Base-by-base conservation (phyloP, 177 flowering plant species). In the Vitis hybrid region DNA sequence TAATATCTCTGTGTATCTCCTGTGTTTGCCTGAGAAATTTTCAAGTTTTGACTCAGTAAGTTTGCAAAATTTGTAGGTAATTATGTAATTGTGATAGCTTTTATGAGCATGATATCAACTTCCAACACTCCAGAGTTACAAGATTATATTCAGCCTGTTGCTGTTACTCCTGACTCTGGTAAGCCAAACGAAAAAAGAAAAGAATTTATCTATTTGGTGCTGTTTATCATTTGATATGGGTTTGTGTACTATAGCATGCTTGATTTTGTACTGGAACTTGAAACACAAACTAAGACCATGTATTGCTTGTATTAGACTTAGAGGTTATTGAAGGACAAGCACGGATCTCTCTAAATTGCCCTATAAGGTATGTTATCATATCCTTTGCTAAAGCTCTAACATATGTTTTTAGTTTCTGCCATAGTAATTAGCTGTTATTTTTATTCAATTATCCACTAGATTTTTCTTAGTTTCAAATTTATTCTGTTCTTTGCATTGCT, bases 301-400 rank as follows among this genome's bases (percentile, higher is more conserved):
- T 54, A 6, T 13, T 54, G n/a, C 56, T 14, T 54, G 56, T 57
- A 32, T 11, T 71, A 84, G 88, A 86, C 81, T 69, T 79, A 56
- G 91, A 88, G 72, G 49, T 88, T 40, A 78, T 82, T 70, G 91
- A 80, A 66, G 91, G 87, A n/a, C 78, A 83, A 54, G 86, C 87
- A 56, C 79, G 91, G 52, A 82, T 88, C 73, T 84, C 89, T 30
- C 80, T 88, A 4, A 88, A 83, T 65, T 88, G 89, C 67, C 91
- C 91, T 18, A 83, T 88, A 72, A 88, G 91, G 91, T 87, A 69
- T 62, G 64, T 11, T 18, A 54, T 78, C 18, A 19, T 4, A 9
- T 49, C 13, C 52, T 55, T 57, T 56, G 63, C 55, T 55, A 19
- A 54, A 0, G 56, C 56, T 12, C 46, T 40, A 4, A 40, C 46